These are phyloP conservation scores for Calonectria henricotiae DNA, from an alignment of 2,329 filamentous ascomycete genomes.

Conservation along the genomic window DNA sequence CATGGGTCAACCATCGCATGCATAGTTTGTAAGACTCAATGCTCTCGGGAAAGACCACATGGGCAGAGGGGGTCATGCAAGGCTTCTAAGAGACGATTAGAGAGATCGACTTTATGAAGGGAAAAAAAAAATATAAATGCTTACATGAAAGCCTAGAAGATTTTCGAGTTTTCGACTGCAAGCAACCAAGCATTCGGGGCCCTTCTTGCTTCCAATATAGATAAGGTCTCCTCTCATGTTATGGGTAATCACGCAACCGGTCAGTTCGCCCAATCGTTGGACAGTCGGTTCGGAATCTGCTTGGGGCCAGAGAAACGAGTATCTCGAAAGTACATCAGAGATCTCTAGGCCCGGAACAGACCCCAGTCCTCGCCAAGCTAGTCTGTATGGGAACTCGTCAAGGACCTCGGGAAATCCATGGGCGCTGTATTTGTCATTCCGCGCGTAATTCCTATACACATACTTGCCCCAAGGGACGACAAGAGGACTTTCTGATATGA, in stretches of 20 bases:
- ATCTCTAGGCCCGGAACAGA: constrained; percentile 31
- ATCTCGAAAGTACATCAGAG: constrained; percentile 41
- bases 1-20: constrained; percentile 52
- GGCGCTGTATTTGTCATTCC: constrained; percentile 38
- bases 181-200: constrained; percentile 33
- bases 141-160: constrained; percentile 43
- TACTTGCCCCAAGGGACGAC: constrained; percentile 50
- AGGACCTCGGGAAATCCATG: constrained; percentile 50
- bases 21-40: constrained; percentile 33
- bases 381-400: constrained; percentile 39
- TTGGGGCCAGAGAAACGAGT: constrained; percentile 39
- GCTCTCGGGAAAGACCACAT: constrained; percentile 49
- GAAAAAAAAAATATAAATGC: background rate
- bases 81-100: constrained; percentile 45
- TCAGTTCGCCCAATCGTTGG: constrained; percentile 31
- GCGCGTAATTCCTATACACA: background rate
- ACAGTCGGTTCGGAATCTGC: constrained; percentile 33
- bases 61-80: constrained; percentile 33
- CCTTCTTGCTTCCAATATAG: constrained; percentile 51
- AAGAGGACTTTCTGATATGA: constrained; percentile 41
- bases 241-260: constrained; percentile 49
- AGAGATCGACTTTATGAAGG: background rate
- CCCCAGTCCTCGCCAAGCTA: constrained; percentile 52
- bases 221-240: constrained; percentile 52
- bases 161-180: constrained; percentile 46